Conservation (phyloP, 2,329 filamentous ascomycete species). For the Colletotrichum sp. region DNA sequence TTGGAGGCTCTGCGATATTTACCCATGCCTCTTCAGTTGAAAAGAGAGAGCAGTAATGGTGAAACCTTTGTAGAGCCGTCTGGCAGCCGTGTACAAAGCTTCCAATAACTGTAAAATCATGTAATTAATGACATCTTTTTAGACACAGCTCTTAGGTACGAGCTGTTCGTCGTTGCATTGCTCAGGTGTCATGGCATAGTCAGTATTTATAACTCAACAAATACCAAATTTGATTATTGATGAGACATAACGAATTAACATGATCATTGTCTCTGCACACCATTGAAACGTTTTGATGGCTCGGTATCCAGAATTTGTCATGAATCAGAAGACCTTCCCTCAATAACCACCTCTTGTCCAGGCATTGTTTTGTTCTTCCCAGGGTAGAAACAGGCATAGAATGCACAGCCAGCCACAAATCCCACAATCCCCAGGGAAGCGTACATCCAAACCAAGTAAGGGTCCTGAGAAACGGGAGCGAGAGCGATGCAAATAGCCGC, state of each 20-base stretch:
- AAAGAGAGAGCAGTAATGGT: background rate
- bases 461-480: conserved; percentile 67
- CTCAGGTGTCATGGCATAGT: background rate
- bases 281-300: too few relatives aligned
- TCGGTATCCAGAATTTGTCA: background rate
- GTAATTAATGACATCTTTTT: background rate
- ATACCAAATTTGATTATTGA: background rate
- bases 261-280: too few relatives aligned
- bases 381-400: conserved; percentile 41
- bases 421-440: conserved; percentile 57
- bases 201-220: background rate
- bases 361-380: background rate
- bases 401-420: conserved; percentile 52
- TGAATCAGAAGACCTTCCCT: background rate
- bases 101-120: background rate
- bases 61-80: background rate
- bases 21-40: background rate
- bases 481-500: conserved; percentile 53
- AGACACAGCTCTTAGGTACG: background rate
- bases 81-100: background rate
- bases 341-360: background rate
- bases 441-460: conserved; percentile 72
- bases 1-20: background rate
- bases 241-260: background rate
- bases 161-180: background rate